These are phyloP conservation scores for Stachybotrys echinatus DNA, from an alignment of 2,329 filamentous ascomycete genomes.

Conservation along the genomic window DNA sequence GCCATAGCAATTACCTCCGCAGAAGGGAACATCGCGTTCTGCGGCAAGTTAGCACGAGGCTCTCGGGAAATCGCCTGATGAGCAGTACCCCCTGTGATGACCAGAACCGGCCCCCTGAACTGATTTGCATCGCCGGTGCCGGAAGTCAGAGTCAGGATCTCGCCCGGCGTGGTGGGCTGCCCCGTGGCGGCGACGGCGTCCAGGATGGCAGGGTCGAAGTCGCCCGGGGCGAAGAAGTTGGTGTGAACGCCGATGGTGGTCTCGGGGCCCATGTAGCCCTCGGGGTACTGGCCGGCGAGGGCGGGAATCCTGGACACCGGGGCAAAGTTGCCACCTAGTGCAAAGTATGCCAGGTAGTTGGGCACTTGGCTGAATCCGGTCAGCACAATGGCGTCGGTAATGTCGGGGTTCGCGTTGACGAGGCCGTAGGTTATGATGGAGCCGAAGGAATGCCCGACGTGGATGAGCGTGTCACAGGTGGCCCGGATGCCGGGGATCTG, in stretches of 20 bases:
- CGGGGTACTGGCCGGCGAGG: conserved; percentile 26
- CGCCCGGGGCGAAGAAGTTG: conserved; percentile 45
- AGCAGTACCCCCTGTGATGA: conserved; percentile 50
- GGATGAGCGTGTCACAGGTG: conserved; percentile 40
- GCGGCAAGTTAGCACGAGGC: conserved; percentile 1
- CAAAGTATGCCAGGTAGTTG: conserved; percentile 36
- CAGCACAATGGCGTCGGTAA: conserved; percentile 53
- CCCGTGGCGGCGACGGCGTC: conserved; percentile 37
- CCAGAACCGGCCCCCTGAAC: conserved; percentile 50
- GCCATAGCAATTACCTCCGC: conserved; percentile 53
- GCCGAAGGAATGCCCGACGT: conserved; percentile 62
- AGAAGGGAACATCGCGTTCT: conserved; percentile 50
- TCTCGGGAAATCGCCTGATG: conserved; percentile 5
- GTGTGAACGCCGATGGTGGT: conserved; percentile 43
- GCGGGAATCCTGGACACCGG: conserved; percentile 28
- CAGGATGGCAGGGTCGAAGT: conserved; percentile 51
- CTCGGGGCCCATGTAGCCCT: conserved; percentile 48
- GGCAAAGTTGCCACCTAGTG: conserved; percentile 41
- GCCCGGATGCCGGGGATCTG: conserved; percentile 33
- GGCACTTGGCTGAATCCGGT: conserved; percentile 52
- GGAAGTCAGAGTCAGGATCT: conserved; percentile 50
- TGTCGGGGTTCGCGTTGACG: conserved; percentile 42
- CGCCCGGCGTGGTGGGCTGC: conserved; percentile 53
- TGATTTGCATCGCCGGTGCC: conserved; percentile 24
- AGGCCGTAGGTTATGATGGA: conserved; percentile 53